Percentiles rank a stretch among this genome's conserved stretches.
phyloP scores from a whole-genome alignment of 116 monocot species.

The Zostera marina region DNA sequence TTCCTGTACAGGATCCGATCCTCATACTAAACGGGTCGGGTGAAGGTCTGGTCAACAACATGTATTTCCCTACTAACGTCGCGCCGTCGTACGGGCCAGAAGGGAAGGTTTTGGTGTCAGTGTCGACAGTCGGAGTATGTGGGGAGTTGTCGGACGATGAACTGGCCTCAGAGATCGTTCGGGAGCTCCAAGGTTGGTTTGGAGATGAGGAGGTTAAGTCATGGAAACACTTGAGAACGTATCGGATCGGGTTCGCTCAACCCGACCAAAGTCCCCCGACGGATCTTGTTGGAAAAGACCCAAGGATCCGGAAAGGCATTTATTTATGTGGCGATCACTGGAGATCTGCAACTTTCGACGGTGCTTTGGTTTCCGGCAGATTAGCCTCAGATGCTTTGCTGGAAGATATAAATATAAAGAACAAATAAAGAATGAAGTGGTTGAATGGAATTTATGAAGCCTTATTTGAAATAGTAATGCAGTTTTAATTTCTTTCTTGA shows the following conservation, averaged over 20 bases:
- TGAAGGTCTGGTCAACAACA: constrained; percentile 80
- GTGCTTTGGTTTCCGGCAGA: constrained; percentile 71
- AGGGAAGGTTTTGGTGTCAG: constrained; percentile 69
- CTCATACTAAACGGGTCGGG: constrained; percentile 81
- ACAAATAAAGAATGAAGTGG: no score
- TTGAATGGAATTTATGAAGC: no score
- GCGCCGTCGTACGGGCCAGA: constrained; percentile 67
- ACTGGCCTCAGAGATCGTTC: constrained; percentile 37
- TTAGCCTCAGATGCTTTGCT: constrained; percentile 57
- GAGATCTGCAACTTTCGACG: constrained; percentile 79
- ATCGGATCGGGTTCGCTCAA: constrained; percentile 79
- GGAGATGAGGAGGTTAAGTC: constrained; percentile 32
- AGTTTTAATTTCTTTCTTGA: no score
- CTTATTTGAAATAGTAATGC: no score
- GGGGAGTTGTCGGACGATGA: constrained; percentile 38
- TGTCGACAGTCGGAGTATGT: constrained; percentile 35
- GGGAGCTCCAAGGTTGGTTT: constrained; percentile 71
- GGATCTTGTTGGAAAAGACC: constrained; percentile 29
- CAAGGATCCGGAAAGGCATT: constrained; percentile 33
- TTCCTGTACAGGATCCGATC: constrained; percentile 39
- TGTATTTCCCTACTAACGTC: constrained; percentile 82
- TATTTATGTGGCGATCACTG: constrained; percentile 79
- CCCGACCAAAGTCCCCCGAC: constrained; percentile 91
- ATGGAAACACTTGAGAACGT: constrained; percentile 70
- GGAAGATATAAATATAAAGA: neutral